Evolutionary conservation across 768 basidiomycete genomes (phyloP), one percentile per base, ranked within the genome.

Genomic region (Melanogaster broomeanus): DNA sequence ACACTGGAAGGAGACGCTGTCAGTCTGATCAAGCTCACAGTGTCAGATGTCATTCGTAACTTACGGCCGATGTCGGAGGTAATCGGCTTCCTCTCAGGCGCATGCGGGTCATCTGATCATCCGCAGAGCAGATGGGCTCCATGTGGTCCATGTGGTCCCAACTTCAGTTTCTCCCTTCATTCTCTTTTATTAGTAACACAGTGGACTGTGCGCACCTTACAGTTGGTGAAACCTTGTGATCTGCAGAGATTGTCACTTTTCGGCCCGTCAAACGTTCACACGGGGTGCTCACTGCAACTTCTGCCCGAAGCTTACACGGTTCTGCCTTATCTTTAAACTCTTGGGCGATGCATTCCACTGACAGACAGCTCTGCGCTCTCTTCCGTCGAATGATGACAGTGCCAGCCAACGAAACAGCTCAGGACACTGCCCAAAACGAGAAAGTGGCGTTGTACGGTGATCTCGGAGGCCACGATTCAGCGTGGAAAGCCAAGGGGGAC

Each of bases 311-410:
- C n/a, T 34, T 43, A 30, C 42, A 25, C 28, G 18, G 9, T 28
- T 19, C 28, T 24, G 33, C 18, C 43, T 35, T 53, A 40, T 44
- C 51, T 40, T 45, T 18, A 40, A 31, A 31, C 47, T 25, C 28
- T 38, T 52, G 31, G 35, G 8, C 30, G 38, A 50, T 57, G 55
- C 45, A 15, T 30, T 41, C 45, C 7, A 42, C 38, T 27, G 52
- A 55, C 33, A 56, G 49, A 21, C 43, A 35, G n/a, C 41, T 53
- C n/a, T 38, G 42, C 35, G 33, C 50, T 51, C 39, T 54, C 15
- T 44, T 53, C 28, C 45, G 42, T 9, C 39, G 41, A 42, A 49
- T 52, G 57, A 25, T 35, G 45, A 43, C 42, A 25, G 18, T 33
- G 18, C 38, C 45, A 31, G 24, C 30, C 30, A 9, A 37, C 39